Base-by-base conservation (phyloP, 75 land plant genomes). In the Larix kaempferi region DNA sequence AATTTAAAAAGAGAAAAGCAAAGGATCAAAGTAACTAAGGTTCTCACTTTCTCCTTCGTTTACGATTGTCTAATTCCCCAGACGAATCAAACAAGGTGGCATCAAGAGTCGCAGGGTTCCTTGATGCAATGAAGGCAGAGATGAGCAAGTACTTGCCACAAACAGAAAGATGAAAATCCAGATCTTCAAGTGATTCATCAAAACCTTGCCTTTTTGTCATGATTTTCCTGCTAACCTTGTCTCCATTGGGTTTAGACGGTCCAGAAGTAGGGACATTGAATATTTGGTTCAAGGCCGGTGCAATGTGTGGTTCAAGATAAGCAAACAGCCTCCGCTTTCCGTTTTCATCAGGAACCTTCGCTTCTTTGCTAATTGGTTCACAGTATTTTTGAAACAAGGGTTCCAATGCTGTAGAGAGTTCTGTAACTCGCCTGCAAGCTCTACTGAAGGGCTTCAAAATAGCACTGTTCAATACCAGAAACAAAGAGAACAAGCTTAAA, bases 81-180 rank as follows among this genome's bases (percentile, higher is more conserved):
- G 91, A 80, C 59, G 99, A 78, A 84, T 95, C 99, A 86, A 97
- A 97, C 19, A 97, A 78, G 17, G 94, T 84, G 55, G 98, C 98
- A 95, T 97, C 99, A 72, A 92, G 86, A 15, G 98, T 96, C 49
- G 99, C 92, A 55, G 99, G 98, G 77, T 97, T 97, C 78, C 91
- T 86, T 57, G 99, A 97, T 80, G 98, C 95, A 78, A 97, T 89
- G 78, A 93, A 97, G 54, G 98, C 98, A 35, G 99, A 89, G 81
- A 97, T 69, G 57, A 97, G 88, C 19, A 97, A 92, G 80, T 95
- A 97, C 78, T 97, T 95, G 44, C 95, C 88, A 81, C 94, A 95
- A 37, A 89, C 72, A 58, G 98, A 85, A 87, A 96, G 84, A 56
- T 96, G 91, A 67, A 94, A 89, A 61, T 84, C 94, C 25, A 94